Percentiles rank a stretch among this genome's conserved stretches.
Conservation (phyloP, 768 basidiomycete species). For the Psilocybe cubensis region DNA sequence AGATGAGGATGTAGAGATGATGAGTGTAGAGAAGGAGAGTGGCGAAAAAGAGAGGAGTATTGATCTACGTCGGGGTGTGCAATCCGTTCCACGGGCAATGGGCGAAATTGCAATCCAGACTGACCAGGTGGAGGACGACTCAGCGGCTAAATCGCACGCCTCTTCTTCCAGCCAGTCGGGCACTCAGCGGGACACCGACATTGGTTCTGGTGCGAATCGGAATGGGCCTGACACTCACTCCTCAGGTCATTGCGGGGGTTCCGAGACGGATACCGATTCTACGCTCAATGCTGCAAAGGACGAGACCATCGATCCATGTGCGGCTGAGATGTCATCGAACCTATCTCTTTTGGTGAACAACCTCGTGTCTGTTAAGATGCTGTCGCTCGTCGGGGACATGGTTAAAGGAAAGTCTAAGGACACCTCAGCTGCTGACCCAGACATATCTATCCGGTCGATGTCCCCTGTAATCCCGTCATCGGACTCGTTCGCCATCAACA, state of each 20-base stretch:
- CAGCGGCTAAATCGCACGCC: not conserved
- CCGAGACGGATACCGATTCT: conserved; percentile 19
- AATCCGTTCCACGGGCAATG: not conserved
- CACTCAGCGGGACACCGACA: not conserved
- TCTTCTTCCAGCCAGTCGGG: not conserved
- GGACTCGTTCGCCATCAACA: conserved; percentile 11
- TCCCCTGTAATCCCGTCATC: conserved; percentile 7
- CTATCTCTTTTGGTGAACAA: conserved; percentile 23
- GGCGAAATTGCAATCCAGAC: conserved; percentile 12
- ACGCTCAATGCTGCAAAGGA: conserved; percentile 2
- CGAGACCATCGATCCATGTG: conserved; percentile 5
- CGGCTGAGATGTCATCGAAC: conserved; percentile 14
- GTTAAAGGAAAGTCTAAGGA: conserved; percentile 13
- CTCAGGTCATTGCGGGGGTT: conserved; percentile 2
- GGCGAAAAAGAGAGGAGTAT: not conserved
- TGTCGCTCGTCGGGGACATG: conserved; percentile 21
- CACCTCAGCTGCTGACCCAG: not conserved
- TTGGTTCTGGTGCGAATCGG: not conserved
- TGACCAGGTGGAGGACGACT: not conserved
- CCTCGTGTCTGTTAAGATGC: conserved; percentile 24
- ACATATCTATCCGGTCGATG: not conserved
- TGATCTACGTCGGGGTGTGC: not conserved
- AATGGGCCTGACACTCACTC: conserved; percentile 8
- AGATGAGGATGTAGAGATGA: conserved; percentile 9
- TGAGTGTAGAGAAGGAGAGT: not conserved